A percentile compares a stretch with the other conserved stretches of the same genome.
Evolutionary conservation across 495 filamentous ascomycete species (phyloP).

Genomic region (Xylaria sp.): DNA sequence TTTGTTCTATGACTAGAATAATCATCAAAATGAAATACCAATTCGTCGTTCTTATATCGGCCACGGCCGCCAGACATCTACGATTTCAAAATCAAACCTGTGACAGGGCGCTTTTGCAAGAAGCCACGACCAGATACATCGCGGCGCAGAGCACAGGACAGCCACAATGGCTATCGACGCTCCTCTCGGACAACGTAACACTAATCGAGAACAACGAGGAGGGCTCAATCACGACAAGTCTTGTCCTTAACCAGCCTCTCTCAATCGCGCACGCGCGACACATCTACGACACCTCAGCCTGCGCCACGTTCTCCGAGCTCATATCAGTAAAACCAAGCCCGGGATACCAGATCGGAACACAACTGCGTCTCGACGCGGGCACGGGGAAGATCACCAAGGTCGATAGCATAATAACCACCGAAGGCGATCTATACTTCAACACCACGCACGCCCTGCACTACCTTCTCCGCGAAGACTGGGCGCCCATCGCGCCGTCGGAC

Average conservation of each 20-base stretch:
- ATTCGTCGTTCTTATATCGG: neutral
- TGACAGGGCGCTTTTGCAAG: slow-evolving; percentile 20
- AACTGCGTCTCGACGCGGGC: slow-evolving; percentile 29
- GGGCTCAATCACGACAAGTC: slow-evolving; percentile 5
- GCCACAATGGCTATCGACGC: slow-evolving; percentile 20
- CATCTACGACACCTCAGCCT: slow-evolving; percentile 33
- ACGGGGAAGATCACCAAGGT: slow-evolving; percentile 28
- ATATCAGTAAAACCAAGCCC: slow-evolving; percentile 26
- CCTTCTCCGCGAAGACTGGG: slow-evolving; percentile 38
- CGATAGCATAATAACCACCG: slow-evolving; percentile 35
- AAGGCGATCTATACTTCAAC: slow-evolving; percentile 42
- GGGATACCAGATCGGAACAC: slow-evolving; percentile 34
- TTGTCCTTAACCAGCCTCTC: slow-evolving; percentile 23
- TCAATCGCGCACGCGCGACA: slow-evolving; percentile 35
- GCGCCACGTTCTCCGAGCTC: slow-evolving; percentile 36
- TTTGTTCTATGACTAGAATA: neutral
- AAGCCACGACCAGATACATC: slow-evolving; percentile 29
- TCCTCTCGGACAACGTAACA: slow-evolving; percentile 31
- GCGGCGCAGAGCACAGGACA: slow-evolving; percentile 31
- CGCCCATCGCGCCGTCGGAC: slow-evolving; percentile 28
- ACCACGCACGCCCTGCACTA: slow-evolving; percentile 37
- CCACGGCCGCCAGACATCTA: neutral
- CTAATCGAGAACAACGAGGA: slow-evolving; percentile 33
- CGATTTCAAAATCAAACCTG: slow-evolving; percentile 13
- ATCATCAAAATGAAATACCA: neutral